A percentile compares a stretch with the other conserved stretches of the same genome.
phyloP scores from a whole-genome alignment of 495 filamentous ascomycete genomes.

The Opeltia flavorubescens region DNA sequence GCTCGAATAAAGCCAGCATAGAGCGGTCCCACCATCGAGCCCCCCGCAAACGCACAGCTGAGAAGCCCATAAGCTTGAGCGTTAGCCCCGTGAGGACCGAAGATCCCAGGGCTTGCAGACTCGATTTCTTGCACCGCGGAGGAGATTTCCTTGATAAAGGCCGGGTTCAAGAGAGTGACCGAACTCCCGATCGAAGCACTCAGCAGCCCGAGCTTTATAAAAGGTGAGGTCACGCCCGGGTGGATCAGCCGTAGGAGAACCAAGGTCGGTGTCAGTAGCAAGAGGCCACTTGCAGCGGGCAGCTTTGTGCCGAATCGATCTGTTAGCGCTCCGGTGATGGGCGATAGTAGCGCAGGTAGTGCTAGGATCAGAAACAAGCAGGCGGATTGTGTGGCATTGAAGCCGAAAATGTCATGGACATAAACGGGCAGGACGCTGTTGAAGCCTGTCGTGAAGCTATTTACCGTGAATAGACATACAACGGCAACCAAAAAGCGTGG shows the following conservation, averaged over 20 bases:
- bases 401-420: slow-evolving; percentile 36
- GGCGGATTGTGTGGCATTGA: slow-evolving; percentile 43
- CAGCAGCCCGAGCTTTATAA: slow-evolving; percentile 51
- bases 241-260: slow-evolving; percentile 53
- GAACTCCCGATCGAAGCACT: slow-evolving; percentile 42
- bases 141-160: slow-evolving; percentile 53
- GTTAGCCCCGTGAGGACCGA: not conserved
- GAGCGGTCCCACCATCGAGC: not conserved
- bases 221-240: slow-evolving; percentile 40
- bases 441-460: slow-evolving; percentile 35
- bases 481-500: slow-evolving; percentile 39
- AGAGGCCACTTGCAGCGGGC: slow-evolving; percentile 43
- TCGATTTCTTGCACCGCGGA: slow-evolving; percentile 45
- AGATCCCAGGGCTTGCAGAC: slow-evolving; percentile 13
- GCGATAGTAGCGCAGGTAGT: slow-evolving; percentile 39
- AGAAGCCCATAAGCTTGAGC: not conserved
- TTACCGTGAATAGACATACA: slow-evolving; percentile 35
- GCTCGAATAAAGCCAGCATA: not conserved
- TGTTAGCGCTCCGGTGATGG: slow-evolving; percentile 39
- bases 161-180: slow-evolving; percentile 39
- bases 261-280: slow-evolving; percentile 39
- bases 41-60: not conserved
- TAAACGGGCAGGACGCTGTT: slow-evolving; percentile 39
- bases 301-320: slow-evolving; percentile 46
- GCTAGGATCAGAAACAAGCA: slow-evolving; percentile 48